A percentile compares a stretch with the other conserved stretches of the same genome.
These are phyloP conservation scores for Sanguinoderma infundibulare DNA, from an alignment of 1,284 basidiomycete species.

Conservation along the genomic window DNA sequence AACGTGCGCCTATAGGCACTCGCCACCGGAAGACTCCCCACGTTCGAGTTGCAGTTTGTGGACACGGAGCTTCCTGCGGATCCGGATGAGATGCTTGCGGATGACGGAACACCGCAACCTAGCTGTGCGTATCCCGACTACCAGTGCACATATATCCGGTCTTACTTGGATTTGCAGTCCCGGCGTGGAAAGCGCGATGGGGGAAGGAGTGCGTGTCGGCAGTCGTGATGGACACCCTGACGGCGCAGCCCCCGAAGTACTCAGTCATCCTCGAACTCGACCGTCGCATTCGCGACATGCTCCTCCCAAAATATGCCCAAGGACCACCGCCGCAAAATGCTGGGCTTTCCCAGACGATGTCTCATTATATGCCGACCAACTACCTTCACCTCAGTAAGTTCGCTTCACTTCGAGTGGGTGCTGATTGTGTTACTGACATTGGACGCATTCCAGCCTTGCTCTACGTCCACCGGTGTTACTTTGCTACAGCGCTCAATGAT, in stretches of 20 bases:
- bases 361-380: conserved; percentile 52
- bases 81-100: conserved; percentile 31
- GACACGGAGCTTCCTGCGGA: conserved; percentile 36
- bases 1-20: conserved; percentile 26
- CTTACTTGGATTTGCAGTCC: conserved; percentile 47
- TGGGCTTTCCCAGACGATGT: conserved; percentile 55
- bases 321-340: conserved; percentile 45
- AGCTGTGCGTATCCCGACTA: conserved; percentile 29
- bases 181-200: conserved; percentile 74
- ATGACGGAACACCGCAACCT: conserved; percentile 32
- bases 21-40: conserved; percentile 34
- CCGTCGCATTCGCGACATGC: conserved; percentile 35
- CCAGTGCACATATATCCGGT: background rate
- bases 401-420: background rate
- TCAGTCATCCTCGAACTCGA: conserved; percentile 37
- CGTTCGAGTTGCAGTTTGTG: conserved; percentile 35
- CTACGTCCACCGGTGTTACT: conserved; percentile 72
- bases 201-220: conserved; percentile 68
- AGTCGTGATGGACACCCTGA: conserved; percentile 67
- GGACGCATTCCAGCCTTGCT: conserved; percentile 44
- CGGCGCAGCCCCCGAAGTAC: conserved; percentile 62
- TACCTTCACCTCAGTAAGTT: conserved; percentile 66
- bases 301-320: conserved; percentile 36
- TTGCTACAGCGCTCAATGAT: conserved; percentile 66
- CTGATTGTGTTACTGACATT: background rate